phyloP scores from a whole-genome alignment of 2,329 filamentous ascomycete species.

The Waltergamsia citrina region DNA sequence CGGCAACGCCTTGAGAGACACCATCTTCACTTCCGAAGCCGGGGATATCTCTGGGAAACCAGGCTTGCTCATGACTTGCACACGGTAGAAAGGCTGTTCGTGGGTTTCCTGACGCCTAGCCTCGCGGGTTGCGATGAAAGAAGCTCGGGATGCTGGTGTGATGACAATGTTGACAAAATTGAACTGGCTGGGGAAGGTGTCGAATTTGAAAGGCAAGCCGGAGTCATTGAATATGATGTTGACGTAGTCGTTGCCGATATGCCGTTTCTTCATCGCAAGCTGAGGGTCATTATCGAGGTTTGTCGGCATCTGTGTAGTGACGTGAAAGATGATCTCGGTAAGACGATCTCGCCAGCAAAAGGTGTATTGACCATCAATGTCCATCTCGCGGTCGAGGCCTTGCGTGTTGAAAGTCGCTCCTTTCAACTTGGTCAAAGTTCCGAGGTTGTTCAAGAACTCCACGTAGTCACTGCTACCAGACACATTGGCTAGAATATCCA shows the following conservation, averaged over 20 bases:
- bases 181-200: conserved; percentile 90
- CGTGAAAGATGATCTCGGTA: conserved; percentile 91
- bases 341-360: conserved; percentile 94
- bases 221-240: conserved; percentile 98
- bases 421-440: conserved; percentile 71
- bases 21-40: conserved; percentile 79
- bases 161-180: conserved; percentile 97
- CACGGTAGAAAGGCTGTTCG: conserved; percentile 63
- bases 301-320: conserved; percentile 96
- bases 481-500: conserved; percentile 78
- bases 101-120: conserved; percentile 19
- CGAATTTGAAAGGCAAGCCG: conserved; percentile 77
- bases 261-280: conserved; percentile 79
- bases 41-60: conserved; percentile 90
- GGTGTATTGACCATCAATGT: conserved; percentile 77
- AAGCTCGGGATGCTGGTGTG: conserved; percentile 71
- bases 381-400: conserved; percentile 69
- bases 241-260: conserved; percentile 96
- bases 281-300: conserved; percentile 65
- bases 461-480: conserved; percentile 83
- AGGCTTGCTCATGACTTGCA: conserved; percentile 79
- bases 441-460: conserved; percentile 72
- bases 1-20: conserved; percentile 73
- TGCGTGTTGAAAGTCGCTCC: conserved; percentile 87
- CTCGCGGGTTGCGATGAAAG: conserved; percentile 58